Evolutionary conservation across 352 stramenopile genomes (phyloP).

Genomic region (Globisporangium yorkense): DNA sequence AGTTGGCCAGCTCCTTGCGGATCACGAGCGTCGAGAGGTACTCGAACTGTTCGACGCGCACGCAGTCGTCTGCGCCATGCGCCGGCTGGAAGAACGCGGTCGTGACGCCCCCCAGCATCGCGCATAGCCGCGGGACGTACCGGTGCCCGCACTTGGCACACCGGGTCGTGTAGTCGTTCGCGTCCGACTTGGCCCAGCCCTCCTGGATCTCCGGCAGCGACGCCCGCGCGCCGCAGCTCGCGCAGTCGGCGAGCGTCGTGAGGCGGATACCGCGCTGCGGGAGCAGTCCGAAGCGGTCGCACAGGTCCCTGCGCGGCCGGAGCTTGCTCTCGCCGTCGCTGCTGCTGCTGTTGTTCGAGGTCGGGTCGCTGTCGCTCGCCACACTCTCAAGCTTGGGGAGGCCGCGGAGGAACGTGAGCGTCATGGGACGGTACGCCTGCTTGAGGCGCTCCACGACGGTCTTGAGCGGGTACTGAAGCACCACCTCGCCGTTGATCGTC

Average conservation of each 20-base stretch:
- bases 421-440: constrained; percentile 37
- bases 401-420: constrained; percentile 37
- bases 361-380: neutral
- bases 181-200: constrained; percentile 23
- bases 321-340: constrained; percentile 9
- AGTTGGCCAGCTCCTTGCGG: constrained; percentile 34
- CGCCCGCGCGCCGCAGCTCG: constrained; percentile 23
- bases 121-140: constrained; percentile 30
- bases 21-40: constrained; percentile 40
- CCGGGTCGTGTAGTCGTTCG: constrained; percentile 35
- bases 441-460: constrained; percentile 28
- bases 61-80: neutral
- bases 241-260: constrained; percentile 33
- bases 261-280: constrained; percentile 30
- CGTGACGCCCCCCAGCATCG: constrained; percentile 27
- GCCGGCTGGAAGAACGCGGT: constrained; percentile 18
- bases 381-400: constrained; percentile 22
- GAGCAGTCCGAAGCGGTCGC: constrained; percentile 39
- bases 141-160: constrained; percentile 23
- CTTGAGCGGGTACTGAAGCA: constrained; percentile 26
- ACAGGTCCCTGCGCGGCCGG: constrained; percentile 24
- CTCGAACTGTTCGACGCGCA: constrained; percentile 31
- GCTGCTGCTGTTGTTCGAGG: constrained; percentile 1
- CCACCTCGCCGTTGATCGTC: constrained; percentile 38
- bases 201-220: constrained; percentile 27